A percentile compares a stretch with the other conserved stretches of the same genome.
These are phyloP conservation scores for Lonicera japonica DNA, from an alignment of 129 eudicot species.

Conservation along the genomic window DNA sequence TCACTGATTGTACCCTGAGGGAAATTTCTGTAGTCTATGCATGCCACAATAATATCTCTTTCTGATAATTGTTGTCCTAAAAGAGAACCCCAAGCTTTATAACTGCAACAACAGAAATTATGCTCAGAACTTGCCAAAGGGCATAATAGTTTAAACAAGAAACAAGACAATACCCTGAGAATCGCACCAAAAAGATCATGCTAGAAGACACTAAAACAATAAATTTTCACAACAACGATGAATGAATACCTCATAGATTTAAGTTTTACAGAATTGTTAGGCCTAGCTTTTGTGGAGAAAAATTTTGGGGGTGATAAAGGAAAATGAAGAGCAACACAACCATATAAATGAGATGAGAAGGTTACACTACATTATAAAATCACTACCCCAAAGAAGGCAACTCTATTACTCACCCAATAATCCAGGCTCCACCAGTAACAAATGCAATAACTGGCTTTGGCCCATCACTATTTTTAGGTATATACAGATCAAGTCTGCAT, in stretches of 20 bases:
- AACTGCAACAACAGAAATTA: constrained; percentile 37
- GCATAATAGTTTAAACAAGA: neutral
- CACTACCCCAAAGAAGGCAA: neutral
- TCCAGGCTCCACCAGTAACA: constrained; percentile 99
- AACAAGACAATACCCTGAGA: neutral
- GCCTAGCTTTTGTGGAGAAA: too few relatives aligned
- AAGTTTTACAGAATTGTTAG: too few relatives aligned
- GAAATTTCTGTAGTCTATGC: constrained; percentile 96
- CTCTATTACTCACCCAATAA: constrained; percentile 62
- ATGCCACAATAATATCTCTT: constrained; percentile 80
- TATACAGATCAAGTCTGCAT: constrained; percentile 86
- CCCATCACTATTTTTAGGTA: constrained; percentile 52
- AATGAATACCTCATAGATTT: too few relatives aligned
- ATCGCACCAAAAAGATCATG: neutral
- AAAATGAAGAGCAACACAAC: too few relatives aligned
- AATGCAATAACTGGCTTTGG: constrained; percentile 90
- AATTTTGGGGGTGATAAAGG: too few relatives aligned
- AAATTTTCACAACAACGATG: too few relatives aligned
- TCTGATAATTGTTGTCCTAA: constrained; percentile 82
- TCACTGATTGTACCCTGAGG: constrained; percentile 93
- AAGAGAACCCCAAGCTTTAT: constrained; percentile 98
- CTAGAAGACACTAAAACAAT: neutral
- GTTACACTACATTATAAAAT: too few relatives aligned
- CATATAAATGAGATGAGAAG: too few relatives aligned
- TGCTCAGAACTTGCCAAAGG: constrained; percentile 2